Evolutionary conservation across 306 rosid species (phyloP), one percentile per base, ranked within the genome.

Genomic region (Astragalus membranaceus): DNA sequence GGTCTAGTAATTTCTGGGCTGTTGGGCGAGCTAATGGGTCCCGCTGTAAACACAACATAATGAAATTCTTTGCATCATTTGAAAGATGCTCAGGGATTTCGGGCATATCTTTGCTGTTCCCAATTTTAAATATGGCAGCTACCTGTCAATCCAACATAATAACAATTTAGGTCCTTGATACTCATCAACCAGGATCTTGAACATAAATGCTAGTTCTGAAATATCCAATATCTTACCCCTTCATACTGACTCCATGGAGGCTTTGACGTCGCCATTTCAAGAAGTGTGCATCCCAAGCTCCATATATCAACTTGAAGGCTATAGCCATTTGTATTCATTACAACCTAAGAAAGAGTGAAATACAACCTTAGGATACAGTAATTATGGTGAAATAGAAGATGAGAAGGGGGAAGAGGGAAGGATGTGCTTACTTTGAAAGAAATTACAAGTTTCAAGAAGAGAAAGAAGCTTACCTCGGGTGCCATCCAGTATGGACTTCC

Each of bases 401-500:
- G 63, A 8, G 20, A 7, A 37, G 7, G 43, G 41, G 6, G 12
- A 6, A 7, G 33, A 15, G 50, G 16, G 59, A 15, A 62, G n/a
- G 49, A 59, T 66, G 15, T 42, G 59, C 60, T 29, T 23, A 35
- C 49, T 63, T 55, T 13, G 17, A 50, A 70, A 43, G 42, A 39
- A 41, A 57, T 37, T 12, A 30, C 1, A 9, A 66, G 20, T 33
- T 62, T 67, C 43, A 13, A 56, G 29, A 51, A 42, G 36, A 46
- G 53, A 30, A 23, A 46, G 15, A 50, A 60, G 53, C 35, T 65
- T 79, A 94, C 97, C 97, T 94, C 99, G n/a, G 99, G 99, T 14
- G 99, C 99, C 99, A 95, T 95, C 97, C 99, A 95, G 76, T 95
- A 86, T 69, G 99, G 99, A 85, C 99, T 95, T 70, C 97, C 99